phyloP scores from a whole-genome alignment of 306 rosid species.

The Senna siamea region DNA sequence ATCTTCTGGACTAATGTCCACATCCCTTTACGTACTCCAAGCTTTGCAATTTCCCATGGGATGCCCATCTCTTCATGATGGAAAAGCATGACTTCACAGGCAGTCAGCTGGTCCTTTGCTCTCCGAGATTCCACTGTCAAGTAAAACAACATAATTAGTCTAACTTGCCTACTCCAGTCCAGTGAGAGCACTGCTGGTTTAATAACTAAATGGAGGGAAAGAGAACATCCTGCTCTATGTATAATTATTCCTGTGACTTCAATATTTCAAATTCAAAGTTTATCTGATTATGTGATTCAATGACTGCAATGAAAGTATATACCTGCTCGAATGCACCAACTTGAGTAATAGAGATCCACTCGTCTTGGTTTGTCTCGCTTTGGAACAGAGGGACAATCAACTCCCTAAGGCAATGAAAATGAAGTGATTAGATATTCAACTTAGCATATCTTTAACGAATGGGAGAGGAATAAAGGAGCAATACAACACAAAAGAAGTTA shows the following conservation, averaged over 20 bases:
- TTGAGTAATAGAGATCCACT: slow-evolving; percentile 65
- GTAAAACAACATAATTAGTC: slow-evolving; percentile 11
- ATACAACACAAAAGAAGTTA: neutral
- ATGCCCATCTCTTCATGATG: slow-evolving; percentile 99
- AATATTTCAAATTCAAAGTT: neutral
- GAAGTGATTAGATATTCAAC: neutral
- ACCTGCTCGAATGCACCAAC: slow-evolving; percentile 81
- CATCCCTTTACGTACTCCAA: slow-evolving; percentile 92
- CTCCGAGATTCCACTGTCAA: slow-evolving; percentile 45
- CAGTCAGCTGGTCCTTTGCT: slow-evolving; percentile 52
- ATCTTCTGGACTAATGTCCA: slow-evolving; percentile 93
- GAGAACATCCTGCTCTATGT: neutral
- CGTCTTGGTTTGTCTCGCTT: slow-evolving; percentile 58
- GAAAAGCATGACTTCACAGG: slow-evolving; percentile 85
- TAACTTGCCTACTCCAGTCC: neutral
- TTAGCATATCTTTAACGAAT: neutral
- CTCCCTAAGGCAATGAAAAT: slow-evolving; percentile 47
- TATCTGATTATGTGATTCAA: neutral
- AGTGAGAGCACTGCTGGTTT: neutral
- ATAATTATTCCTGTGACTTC: neutral
- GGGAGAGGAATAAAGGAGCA: neutral
- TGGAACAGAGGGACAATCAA: slow-evolving; percentile 56
- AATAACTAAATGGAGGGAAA: neutral
- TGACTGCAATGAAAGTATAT: neutral
- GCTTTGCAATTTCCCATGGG: slow-evolving; percentile 97